Conservation (phyloP, 2,329 filamentous ascomycete species). For the Talaromyces albobiverticillius region DNA sequence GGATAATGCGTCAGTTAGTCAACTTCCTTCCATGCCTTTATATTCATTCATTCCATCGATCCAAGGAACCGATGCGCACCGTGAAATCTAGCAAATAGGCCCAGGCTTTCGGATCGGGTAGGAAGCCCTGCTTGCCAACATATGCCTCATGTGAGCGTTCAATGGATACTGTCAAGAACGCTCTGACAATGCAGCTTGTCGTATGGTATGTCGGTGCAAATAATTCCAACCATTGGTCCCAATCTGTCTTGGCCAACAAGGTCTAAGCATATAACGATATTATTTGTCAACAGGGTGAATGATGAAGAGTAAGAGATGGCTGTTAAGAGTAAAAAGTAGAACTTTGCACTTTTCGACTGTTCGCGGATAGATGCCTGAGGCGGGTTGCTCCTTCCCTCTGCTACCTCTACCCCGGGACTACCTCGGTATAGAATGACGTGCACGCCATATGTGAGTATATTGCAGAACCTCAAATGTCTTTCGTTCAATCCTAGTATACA, state of each 20-base stretch:
- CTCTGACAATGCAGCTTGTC: not conserved
- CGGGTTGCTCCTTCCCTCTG: no score
- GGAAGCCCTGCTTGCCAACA: not conserved
- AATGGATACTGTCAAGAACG: not conserved
- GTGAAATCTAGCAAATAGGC: not conserved
- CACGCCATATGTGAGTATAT: no score
- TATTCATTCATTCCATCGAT: not conserved
- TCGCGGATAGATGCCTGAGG: no score
- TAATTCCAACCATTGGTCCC: not conserved
- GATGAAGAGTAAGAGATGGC: not conserved
- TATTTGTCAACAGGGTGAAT: not conserved
- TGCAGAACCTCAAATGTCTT: no score
- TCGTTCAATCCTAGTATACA: no score
- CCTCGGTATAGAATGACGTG: no score
- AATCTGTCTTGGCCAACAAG: not conserved
- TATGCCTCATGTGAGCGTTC: not conserved
- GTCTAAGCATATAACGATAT: conserved; percentile 10
- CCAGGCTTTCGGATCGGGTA: not conserved
- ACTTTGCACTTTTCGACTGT: no score
- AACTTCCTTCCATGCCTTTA: conserved; percentile 4
- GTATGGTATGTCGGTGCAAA: not conserved
- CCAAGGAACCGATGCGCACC: not conserved
- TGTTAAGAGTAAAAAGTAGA: not conserved
- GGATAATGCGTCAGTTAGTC: not conserved
- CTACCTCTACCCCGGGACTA: no score